Evolutionary conservation across 2,329 filamentous ascomycete genomes (phyloP).

Genomic region (Beauveria varroae): DNA sequence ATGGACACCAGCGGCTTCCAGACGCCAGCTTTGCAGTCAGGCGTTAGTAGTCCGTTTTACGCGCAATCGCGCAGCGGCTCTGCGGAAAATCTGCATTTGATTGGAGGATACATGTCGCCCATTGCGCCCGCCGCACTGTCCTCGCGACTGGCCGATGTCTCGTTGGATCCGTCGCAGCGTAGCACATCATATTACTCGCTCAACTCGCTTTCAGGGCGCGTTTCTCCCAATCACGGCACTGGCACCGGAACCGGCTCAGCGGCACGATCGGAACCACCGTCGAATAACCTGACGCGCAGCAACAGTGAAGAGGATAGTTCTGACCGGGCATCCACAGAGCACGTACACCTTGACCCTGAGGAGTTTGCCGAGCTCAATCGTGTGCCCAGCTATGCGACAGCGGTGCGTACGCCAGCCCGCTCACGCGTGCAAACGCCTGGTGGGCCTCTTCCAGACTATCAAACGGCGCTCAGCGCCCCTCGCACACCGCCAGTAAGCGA

Average conservation of each 20-base stretch:
- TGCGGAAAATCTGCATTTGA: conserved; percentile 65
- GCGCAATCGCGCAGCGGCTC: conserved; percentile 68
- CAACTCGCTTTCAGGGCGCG: conserved; percentile 35
- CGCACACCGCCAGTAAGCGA: conserved; percentile 36
- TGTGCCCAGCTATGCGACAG: conserved; percentile 71
- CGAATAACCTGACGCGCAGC: conserved; percentile 41
- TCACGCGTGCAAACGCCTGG: conserved; percentile 42
- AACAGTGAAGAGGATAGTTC: conserved; percentile 46
- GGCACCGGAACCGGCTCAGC: conserved; percentile 13
- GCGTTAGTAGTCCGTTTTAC: conserved; percentile 75
- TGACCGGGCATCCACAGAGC: conserved; percentile 48
- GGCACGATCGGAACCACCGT: conserved; percentile 35
- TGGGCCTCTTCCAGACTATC: conserved; percentile 57
- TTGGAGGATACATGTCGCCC: conserved; percentile 22
- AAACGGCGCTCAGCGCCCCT: conserved; percentile 50
- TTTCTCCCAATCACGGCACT: conserved; percentile 31
- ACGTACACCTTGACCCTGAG: conserved; percentile 48
- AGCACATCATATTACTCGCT: conserved; percentile 40
- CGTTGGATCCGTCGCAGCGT: conserved; percentile 39
- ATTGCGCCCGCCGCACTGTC: conserved; percentile 47
- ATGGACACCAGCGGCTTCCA: conserved; percentile 76
- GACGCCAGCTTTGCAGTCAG: conserved; percentile 58
- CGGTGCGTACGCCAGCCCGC: conserved; percentile 57
- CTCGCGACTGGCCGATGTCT: conserved; percentile 64
- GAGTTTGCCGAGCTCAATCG: conserved; percentile 61